These are phyloP conservation scores for Moesziomyces parantarcticus DNA, from an alignment of 1,284 basidiomycete genomes.

Conservation along the genomic window DNA sequence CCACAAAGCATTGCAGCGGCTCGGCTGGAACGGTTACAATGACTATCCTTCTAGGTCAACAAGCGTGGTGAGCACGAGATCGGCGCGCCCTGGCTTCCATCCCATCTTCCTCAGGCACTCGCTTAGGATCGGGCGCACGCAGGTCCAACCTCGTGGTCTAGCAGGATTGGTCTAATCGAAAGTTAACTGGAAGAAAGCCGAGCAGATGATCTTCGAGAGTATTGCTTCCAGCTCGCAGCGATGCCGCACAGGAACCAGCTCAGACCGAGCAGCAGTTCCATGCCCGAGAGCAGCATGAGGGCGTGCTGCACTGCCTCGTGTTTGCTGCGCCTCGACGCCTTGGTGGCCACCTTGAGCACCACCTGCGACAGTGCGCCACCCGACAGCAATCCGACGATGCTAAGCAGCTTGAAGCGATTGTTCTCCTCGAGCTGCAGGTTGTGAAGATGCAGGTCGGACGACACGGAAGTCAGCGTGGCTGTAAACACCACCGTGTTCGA, in stretches of 20 bases:
- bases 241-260: conserved; percentile 30
- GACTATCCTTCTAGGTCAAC: too few species aligned
- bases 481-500: conserved; percentile 51
- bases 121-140: too few species aligned
- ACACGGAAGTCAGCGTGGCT: conserved; percentile 33
- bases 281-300: conserved; percentile 17
- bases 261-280: conserved; percentile 22
- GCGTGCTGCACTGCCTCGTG: conserved; percentile 35
- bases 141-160: too few species aligned
- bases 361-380: conserved; percentile 37
- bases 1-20: too few species aligned
- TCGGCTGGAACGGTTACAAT: not conserved
- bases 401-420: conserved; percentile 26
- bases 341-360: conserved; percentile 35
- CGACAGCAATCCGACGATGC: conserved; percentile 29
- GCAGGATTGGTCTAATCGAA: not conserved
- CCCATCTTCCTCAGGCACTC: too few species aligned
- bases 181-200: not conserved
- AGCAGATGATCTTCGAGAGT: not conserved
- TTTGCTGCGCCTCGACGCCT: conserved; percentile 14
- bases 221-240: conserved; percentile 9
- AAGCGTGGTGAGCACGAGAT: too few species aligned
- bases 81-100: too few species aligned
- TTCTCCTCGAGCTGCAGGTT: conserved; percentile 9
- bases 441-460: conserved; percentile 34